Evolutionary conservation across 2,329 filamentous ascomycete species (phyloP).

Genomic region (Penicillium verrucosum): DNA sequence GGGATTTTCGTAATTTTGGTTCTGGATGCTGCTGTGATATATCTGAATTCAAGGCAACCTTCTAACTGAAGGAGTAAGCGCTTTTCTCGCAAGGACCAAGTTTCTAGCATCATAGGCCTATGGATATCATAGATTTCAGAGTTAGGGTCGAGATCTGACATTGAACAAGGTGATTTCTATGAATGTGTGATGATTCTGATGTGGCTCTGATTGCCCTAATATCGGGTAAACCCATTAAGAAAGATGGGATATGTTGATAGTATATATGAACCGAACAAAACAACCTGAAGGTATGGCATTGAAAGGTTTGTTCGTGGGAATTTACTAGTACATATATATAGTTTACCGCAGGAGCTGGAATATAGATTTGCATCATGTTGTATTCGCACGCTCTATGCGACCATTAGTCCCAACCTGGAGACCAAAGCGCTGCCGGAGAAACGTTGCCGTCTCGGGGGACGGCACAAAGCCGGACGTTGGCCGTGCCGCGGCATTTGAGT

Average conservation of each 20-base stretch:
- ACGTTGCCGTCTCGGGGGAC: conserved; percentile 36
- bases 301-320: not conserved
- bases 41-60: too few relatives aligned
- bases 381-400: conserved; percentile 31
- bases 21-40: not conserved
- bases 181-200: not conserved
- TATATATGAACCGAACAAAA: not conserved
- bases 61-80: not conserved
- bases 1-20: not conserved
- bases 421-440: conserved; percentile 39
- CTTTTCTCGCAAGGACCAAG: not conserved
- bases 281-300: not conserved
- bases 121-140: not conserved
- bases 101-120: not conserved
- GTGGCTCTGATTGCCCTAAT: not conserved
- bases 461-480: conserved; percentile 27
- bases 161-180: not conserved
- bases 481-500: conserved; percentile 24
- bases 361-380: conserved; percentile 4
- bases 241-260: not conserved
- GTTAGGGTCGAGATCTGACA: too few relatives aligned
- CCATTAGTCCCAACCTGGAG: conserved; percentile 36
- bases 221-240: too few relatives aligned
- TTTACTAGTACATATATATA: not conserved
- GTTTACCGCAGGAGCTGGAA: not conserved